phyloP scores from a whole-genome alignment of 768 basidiomycete genomes.

The Solioccasus polychromus region DNA sequence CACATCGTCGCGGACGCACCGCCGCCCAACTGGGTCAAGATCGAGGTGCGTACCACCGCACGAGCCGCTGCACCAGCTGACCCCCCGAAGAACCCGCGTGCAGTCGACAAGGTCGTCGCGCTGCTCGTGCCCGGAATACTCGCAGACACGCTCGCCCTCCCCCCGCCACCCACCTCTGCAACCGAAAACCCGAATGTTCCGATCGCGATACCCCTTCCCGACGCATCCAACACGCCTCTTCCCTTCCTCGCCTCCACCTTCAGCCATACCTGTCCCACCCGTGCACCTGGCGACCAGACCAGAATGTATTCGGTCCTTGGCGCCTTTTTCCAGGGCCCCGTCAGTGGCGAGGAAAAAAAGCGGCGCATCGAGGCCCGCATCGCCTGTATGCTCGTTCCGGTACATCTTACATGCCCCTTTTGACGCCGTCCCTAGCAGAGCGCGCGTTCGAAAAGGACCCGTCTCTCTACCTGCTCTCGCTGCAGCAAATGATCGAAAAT shows the following conservation, averaged over 20 bases:
- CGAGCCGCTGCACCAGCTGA: not conserved
- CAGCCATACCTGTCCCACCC: conserved; percentile 90
- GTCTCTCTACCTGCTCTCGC: conserved; percentile 65
- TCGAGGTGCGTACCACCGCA: conserved; percentile 55
- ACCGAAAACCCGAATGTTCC: conserved; percentile 57
- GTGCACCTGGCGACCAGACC: conserved; percentile 84
- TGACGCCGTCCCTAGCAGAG: conserved; percentile 44
- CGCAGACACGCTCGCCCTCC: conserved; percentile 66
- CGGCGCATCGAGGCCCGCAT: conserved; percentile 48
- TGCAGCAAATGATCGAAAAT: conserved; percentile 91
- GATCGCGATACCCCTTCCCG: conserved; percentile 41
- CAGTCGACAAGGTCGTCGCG: conserved; percentile 75
- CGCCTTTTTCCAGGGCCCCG: conserved; percentile 76
- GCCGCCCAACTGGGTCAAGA: conserved; percentile 82
- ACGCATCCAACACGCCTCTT: conserved; percentile 36
- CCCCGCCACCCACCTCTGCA: conserved; percentile 67
- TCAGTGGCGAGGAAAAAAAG: conserved; percentile 79
- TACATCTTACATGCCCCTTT: conserved; percentile 2
- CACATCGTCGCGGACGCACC: conserved; percentile 80
- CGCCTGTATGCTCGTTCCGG: conserved; percentile 27
- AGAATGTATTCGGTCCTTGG: conserved; percentile 85
- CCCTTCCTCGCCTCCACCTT: conserved; percentile 78
- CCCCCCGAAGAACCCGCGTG: conserved; percentile 57
- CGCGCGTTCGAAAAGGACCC: conserved; percentile 61
- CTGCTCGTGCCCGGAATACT: conserved; percentile 88